Evolutionary conservation across 306 rosid genomes (phyloP).

Genomic region (Malus sieversii): DNA sequence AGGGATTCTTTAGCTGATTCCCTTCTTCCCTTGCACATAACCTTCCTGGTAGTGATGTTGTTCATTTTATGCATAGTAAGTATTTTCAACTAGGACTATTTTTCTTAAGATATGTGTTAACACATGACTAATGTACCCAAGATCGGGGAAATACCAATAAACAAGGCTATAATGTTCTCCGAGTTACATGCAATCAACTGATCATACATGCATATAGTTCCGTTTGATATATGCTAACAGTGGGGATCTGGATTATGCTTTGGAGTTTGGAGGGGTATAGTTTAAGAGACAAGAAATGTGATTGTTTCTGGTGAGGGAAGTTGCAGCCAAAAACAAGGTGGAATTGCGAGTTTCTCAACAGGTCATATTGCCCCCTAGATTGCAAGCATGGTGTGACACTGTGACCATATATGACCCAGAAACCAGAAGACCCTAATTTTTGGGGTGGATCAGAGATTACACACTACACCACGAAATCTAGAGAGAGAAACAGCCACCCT

Average conservation of each 20-base stretch:
- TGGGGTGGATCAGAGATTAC: background rate
- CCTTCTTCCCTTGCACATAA: too few relatives aligned
- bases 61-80: too few relatives aligned
- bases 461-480: background rate
- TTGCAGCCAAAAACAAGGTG: background rate
- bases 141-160: too few relatives aligned
- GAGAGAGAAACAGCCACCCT: background rate
- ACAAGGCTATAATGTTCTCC: background rate
- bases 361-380: conserved; percentile 32
- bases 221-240: background rate
- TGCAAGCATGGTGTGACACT: conserved; percentile 39
- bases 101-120: too few relatives aligned
- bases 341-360: conserved; percentile 17
- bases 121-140: too few relatives aligned
- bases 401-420: conserved; percentile 34
- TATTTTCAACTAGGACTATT: background rate
- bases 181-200: background rate
- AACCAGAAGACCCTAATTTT: conserved; percentile 20
- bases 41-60: background rate
- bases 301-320: background rate
- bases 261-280: background rate
- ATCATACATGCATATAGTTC: background rate
- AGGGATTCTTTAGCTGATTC: background rate
- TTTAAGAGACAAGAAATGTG: background rate
- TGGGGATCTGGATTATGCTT: background rate